Evolutionary conservation across 2,329 filamentous ascomycete species (phyloP), one percentile per base, ranked within the genome.

Genomic region (Leptographium galeiforme): DNA sequence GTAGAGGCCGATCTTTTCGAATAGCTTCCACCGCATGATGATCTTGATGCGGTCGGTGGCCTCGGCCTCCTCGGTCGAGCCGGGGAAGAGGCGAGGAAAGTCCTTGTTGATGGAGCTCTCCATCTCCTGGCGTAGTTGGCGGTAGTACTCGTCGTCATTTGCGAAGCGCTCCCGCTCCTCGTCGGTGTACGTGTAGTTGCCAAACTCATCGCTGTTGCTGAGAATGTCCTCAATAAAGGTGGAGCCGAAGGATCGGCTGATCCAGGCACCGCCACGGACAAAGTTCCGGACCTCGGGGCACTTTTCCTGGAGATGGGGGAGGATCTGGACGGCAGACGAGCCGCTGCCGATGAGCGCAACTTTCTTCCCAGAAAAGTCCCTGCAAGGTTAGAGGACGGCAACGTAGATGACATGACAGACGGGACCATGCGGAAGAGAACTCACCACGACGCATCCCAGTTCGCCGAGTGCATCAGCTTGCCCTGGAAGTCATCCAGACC

Each of bases 301-400:
- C 34, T 63, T 64, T 61, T 66, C 66, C 50, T 71, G 70, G 33
- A 78, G 71, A 38, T 70, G 67, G 2, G 75, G 71, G 6, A 77
- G 58, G 38, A 79, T 64, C 55, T 80, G 77, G 12, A 78, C 68
- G 0, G 73, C 76, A 1, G 73, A 75, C n/a, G 75, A 69, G 6
- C 75, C 76, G 51, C 75, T 78, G 6, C 77, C 77, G 51, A 81
- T 77, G 18, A 81, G 65, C 3, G 72, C 75, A 11, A 79, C 70
- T 0, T 66, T 70, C 60, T 78, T 79, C 51, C 67, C 70, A 13
- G 65, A 59, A 52, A 70, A 68, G 49, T 76, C 70, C 45, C 76
- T 72, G 30, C 67, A 63, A 41, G 72, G 10, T n/a, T 16, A 50
- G 25, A 40, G 6, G 16, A 40, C 7, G 16, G 39, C 8, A 30